These are phyloP conservation scores for Phoenix roebelenii DNA, from an alignment of 176 grass and related monocot genomes.

Conservation along the genomic window DNA sequence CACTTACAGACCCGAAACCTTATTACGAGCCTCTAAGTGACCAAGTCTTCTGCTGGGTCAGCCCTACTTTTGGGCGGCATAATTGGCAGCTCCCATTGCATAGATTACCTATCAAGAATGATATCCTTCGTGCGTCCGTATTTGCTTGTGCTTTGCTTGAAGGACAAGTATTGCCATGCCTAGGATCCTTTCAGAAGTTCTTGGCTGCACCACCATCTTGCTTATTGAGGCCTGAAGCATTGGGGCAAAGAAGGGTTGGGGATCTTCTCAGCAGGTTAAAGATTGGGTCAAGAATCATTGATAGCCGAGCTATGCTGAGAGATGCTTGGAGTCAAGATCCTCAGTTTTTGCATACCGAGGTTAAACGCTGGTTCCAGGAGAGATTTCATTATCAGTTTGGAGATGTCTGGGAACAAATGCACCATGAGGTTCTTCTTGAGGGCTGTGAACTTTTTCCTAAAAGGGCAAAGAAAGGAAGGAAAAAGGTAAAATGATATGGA, in stretches of 20 bases:
- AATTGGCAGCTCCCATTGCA: slow-evolving; percentile 78
- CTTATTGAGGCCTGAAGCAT: slow-evolving; percentile 36
- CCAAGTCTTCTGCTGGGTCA: slow-evolving; percentile 74
- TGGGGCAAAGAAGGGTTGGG: slow-evolving; percentile 47
- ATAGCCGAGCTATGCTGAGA: slow-evolving; percentile 37
- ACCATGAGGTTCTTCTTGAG: slow-evolving; percentile 38
- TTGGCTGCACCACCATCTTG: slow-evolving; percentile 44
- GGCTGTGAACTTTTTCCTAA: slow-evolving; percentile 54
- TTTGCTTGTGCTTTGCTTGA: slow-evolving; percentile 83
- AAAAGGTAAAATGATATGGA: slow-evolving; percentile 1
- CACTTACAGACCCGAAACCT: slow-evolving; percentile 68
- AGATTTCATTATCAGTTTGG: slow-evolving; percentile 41
- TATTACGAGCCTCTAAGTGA: slow-evolving; percentile 63
- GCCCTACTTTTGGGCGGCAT: slow-evolving; percentile 56
- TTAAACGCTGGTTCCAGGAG: slow-evolving; percentile 46
- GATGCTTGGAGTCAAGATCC: slow-evolving; percentile 41
- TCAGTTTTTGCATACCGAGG: slow-evolving; percentile 46
- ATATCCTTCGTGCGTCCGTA: slow-evolving; percentile 36
- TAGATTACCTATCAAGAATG: slow-evolving; percentile 51
- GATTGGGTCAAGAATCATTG: slow-evolving; percentile 25
- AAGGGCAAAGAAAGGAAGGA: slow-evolving; percentile 42
- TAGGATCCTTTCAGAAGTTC: slow-evolving; percentile 49
- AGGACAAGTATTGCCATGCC: slow-evolving; percentile 79
- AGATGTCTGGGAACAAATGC: slow-evolving; percentile 59
- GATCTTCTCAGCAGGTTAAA: slow-evolving; percentile 52